Conservation (phyloP, 345 rosid genomes). For the thale cress (Arabidopsis thaliana) region DNA sequence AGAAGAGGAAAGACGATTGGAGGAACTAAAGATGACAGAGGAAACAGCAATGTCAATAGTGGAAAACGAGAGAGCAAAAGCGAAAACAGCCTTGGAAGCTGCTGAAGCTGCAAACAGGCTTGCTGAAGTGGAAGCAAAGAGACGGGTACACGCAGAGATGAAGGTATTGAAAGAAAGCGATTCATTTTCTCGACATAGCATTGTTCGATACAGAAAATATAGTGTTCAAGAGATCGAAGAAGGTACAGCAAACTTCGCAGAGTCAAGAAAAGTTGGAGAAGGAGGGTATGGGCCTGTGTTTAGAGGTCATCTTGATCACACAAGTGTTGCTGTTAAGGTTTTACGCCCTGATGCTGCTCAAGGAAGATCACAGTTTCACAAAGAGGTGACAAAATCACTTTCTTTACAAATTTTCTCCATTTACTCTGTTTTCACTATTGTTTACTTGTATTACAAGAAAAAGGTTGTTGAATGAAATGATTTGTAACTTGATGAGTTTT, state of each 20-base stretch:
- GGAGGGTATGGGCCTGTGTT: constrained; percentile 98
- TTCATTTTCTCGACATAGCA: constrained; percentile 37
- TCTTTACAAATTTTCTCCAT: background rate
- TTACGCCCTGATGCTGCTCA: constrained; percentile 94
- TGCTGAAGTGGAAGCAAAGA: constrained; percentile 64
- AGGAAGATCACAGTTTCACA: constrained; percentile 83
- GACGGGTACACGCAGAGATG: constrained; percentile 55
- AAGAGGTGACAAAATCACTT: constrained; percentile 61
- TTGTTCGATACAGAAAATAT: constrained; percentile 71
- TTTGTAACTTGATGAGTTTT: constrained; percentile 12
- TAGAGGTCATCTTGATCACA: constrained; percentile 83
- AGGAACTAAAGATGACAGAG: constrained; percentile 65
- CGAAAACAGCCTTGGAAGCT: constrained; percentile 71
- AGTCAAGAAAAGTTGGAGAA: constrained; percentile 76
- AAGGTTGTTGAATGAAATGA: background rate
- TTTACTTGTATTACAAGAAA: constrained; percentile 23
- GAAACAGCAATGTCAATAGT: constrained; percentile 64
- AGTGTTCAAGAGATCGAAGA: constrained; percentile 75
- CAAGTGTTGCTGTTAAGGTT: constrained; percentile 84
- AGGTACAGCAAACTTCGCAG: constrained; percentile 61
- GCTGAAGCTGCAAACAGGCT: constrained; percentile 72
- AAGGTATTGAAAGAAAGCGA: constrained; percentile 54
- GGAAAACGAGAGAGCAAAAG: constrained; percentile 66
- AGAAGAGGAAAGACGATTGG: constrained; percentile 70
- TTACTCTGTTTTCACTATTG: background rate